A percentile compares a stretch with the other conserved stretches of the same genome.
Evolutionary conservation across 257 asterid species (phyloP).

Genomic region (Gentiana straminea): DNA sequence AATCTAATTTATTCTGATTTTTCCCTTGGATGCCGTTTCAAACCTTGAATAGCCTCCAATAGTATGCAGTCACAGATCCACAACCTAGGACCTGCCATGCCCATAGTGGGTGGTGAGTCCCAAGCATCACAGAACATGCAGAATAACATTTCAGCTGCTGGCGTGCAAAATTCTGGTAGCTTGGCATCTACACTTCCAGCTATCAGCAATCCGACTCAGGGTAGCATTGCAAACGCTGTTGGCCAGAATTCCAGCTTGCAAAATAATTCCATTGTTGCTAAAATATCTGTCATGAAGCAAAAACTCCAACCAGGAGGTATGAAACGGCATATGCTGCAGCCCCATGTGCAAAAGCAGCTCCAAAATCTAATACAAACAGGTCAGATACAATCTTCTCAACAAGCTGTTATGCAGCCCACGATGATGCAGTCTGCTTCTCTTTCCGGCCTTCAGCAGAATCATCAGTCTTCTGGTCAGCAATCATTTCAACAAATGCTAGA

Average conservation of each 20-base stretch:
- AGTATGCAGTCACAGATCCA: constrained; percentile 65
- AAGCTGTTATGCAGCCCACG: constrained; percentile 70
- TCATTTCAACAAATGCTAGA: constrained; percentile 66
- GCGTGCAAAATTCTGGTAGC: constrained; percentile 58
- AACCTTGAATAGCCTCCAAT: constrained; percentile 43
- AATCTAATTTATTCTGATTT: neutral
- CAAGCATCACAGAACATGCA: constrained; percentile 66
- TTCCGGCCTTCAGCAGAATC: constrained; percentile 63
- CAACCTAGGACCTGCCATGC: constrained; percentile 52
- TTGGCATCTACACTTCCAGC: constrained; percentile 50
- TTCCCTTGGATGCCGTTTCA: neutral
- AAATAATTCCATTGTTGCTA: constrained; percentile 46
- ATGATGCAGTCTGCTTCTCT: constrained; percentile 56
- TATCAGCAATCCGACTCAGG: constrained; percentile 52
- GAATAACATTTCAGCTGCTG: constrained; percentile 52
- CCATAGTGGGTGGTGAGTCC: constrained; percentile 55
- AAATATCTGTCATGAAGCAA: constrained; percentile 52
- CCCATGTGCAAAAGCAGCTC: constrained; percentile 55
- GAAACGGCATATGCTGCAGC: constrained; percentile 49
- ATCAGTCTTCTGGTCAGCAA: constrained; percentile 66
- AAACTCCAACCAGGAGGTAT: constrained; percentile 65
- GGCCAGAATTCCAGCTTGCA: constrained; percentile 61
- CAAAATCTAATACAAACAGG: constrained; percentile 59
- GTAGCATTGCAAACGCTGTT: constrained; percentile 47
- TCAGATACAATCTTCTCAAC: constrained; percentile 85